Base-by-base conservation (phyloP, 208 protist species). In the Crithidia thermophila region DNA sequence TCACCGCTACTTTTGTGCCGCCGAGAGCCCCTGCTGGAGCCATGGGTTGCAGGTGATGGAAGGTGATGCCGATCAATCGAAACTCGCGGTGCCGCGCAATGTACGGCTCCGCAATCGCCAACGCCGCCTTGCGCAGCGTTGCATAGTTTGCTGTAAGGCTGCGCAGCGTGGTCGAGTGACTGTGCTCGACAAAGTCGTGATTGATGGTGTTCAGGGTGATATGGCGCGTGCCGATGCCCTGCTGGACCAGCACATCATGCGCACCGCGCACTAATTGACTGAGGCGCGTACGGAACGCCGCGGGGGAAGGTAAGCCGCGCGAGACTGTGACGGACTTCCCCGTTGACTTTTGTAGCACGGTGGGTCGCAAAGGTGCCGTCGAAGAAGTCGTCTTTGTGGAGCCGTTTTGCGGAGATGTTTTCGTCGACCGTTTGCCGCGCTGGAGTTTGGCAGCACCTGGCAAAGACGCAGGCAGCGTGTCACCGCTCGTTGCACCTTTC, bases 61-160 rank as follows among this genome's bases (percentile, higher is more conserved):
- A 72, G 33, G 56, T 70, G 0, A 89, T 67, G 11, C 84, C 84
- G 20, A 82, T 51, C 13, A 89, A 55, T 18, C 84, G 84, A 65
- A 82, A 68, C 16, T 77, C 50, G 11, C 51, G 51, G 36, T 80
- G 70, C 16, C 55, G 52, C 11, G 21, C 1, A 2, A 75, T 36
- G 25, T 69, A 67, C 0, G 73, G 69, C 34, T 72, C 31, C 0
- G 79, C 61, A 3, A 91, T 13, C 42, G 40, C 8, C 0, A 25
- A 31, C 1, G 78, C 34, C 13, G 42, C 81, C 4, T 33, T 37
- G 18, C 64, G 39, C 1, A 91, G 50, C 14, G 14, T 8, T 6
- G 33, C 40, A 16, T 74, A 75, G 56, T 67, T 60, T 53, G 67
- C 63, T 1, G 79, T 91, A 0, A 62, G 25, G 20, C n/a, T 27